Evolutionary conservation across 129 eudicot genomes (phyloP), one percentile per base, ranked within the genome.

Genomic region (Pulicaria dysenterica): DNA sequence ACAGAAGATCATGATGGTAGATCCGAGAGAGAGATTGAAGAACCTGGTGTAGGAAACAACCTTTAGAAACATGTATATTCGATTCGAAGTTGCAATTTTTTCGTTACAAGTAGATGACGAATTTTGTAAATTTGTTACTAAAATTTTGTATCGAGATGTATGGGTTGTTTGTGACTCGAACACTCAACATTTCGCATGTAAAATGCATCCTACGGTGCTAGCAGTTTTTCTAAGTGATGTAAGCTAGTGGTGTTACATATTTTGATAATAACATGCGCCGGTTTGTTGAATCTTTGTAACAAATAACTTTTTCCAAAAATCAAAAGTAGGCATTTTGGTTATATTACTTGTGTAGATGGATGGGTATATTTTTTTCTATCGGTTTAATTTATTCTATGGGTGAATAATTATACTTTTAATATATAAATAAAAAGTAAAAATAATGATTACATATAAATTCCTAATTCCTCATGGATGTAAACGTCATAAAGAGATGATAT

Each of bases 11-110:
- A 37, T 4, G 19, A 75, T 43, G 40, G 41, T 55, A 64, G 77
- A 54, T 70, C 77, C 16, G 67, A 70, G 77, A 61, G 49, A 24
- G 31, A 64, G 51, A 61, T 58, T 70, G 73, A 78, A 70, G 76
- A 69, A 36, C 46, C 64, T 14, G 77, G 56, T 39, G 74, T 70
- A 41, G 84, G 82, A 70, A 45, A 67, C 42, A 37, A 73, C 51
- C 60, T 16, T 73, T 76, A 77, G 72, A 77, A 44, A 69, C 56
- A 58, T 68, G 73, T 66, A 54, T 43, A 70, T 58, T 64, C 17
- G 15, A 61, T 58, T 64, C 36, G 15, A 61, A 50, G 64, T 39
- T 51, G 39, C 69, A 34, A 47, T 66, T 58, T 67, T 67, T 65
- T 71, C 65, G 43, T 42, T 69, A 67, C 64, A 50, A 16, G 74